Percentiles rank a stretch among this genome's conserved stretches.
Conservation (phyloP, 2,329 filamentous ascomycete species). For the Paraphoma sp. region DNA sequence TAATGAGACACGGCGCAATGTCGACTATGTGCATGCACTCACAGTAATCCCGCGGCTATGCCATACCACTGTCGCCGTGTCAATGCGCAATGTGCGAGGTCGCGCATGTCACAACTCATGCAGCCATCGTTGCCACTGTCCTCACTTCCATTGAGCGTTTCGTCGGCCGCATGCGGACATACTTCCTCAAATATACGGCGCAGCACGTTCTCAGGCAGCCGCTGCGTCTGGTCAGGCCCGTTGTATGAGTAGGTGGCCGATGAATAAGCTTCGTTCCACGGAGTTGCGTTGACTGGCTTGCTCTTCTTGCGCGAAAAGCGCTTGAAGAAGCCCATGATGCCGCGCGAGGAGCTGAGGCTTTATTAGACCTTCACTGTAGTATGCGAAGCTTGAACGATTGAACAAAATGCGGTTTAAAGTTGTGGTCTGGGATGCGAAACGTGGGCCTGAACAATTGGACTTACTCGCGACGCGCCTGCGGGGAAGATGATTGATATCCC, state of each 20-base stretch:
- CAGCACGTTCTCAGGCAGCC: constrained; percentile 73
- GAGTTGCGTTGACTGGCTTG: constrained; percentile 26
- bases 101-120: constrained; percentile 92
- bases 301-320: constrained; percentile 54
- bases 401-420: background rate
- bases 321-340: constrained; percentile 59
- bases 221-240: constrained; percentile 52
- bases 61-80: constrained; percentile 76
- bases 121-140: constrained; percentile 79
- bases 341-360: constrained; percentile 29
- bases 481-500: constrained; percentile 26
- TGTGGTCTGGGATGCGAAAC: background rate
- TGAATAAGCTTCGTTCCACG: constrained; percentile 40
- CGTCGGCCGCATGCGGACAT: constrained; percentile 81
- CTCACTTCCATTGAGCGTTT: constrained; percentile 78
- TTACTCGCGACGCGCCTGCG: constrained; percentile 36
- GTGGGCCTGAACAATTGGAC: constrained; percentile 21
- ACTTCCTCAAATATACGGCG: constrained; percentile 80
- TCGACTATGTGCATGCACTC: constrained; percentile 48
- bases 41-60: constrained; percentile 67
- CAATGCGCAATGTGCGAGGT: constrained; percentile 79
- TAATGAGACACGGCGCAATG: constrained; percentile 10
- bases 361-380: background rate
- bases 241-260: constrained; percentile 35
- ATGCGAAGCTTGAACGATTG: background rate